phyloP scores from a whole-genome alignment of 805 yeast species.

The Candida ovalis region DNA sequence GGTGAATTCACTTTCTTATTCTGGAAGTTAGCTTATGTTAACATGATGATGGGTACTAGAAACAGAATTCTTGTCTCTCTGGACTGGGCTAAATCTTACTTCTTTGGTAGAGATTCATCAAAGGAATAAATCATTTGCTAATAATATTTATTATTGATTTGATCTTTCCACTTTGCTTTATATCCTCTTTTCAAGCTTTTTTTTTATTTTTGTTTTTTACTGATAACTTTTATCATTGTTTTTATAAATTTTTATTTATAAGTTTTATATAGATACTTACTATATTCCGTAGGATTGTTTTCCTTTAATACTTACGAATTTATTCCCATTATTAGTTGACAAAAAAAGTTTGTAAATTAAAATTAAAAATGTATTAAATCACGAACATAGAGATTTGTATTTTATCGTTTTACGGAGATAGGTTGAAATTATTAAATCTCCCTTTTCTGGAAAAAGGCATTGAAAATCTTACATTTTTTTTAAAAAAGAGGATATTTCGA shows the following conservation, averaged over 20 bases:
- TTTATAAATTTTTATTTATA: background rate
- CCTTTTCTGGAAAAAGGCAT: too few relatives aligned
- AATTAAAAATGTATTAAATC: too few relatives aligned
- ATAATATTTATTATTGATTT: too few relatives aligned
- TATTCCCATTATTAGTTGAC: too few relatives aligned
- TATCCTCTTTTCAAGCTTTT: background rate
- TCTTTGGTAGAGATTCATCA: constrained; percentile 92
- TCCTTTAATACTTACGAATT: too few relatives aligned
- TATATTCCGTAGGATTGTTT: background rate
- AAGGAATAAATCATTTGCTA: constrained; percentile 62
- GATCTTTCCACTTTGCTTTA: background rate
- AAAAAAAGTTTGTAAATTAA: too few relatives aligned
- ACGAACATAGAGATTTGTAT: too few relatives aligned
- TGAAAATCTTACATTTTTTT: too few relatives aligned
- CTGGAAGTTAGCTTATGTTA: constrained; percentile 93
- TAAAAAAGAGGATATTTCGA: too few relatives aligned
- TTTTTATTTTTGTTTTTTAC: background rate
- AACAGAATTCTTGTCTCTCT: constrained; percentile 80
- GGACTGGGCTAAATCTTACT: constrained; percentile 85
- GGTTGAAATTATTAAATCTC: too few relatives aligned
- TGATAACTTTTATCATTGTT: background rate
- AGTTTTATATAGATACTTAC: background rate
- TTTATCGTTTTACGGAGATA: too few relatives aligned
- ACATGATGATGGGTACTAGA: constrained; percentile 87
- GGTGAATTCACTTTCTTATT: constrained; percentile 85